Percentiles rank a stretch among this genome's conserved stretches.
phyloP scores from a whole-genome alignment of 345 rosid genomes.

The Eucalyptus shirleyi region DNA sequence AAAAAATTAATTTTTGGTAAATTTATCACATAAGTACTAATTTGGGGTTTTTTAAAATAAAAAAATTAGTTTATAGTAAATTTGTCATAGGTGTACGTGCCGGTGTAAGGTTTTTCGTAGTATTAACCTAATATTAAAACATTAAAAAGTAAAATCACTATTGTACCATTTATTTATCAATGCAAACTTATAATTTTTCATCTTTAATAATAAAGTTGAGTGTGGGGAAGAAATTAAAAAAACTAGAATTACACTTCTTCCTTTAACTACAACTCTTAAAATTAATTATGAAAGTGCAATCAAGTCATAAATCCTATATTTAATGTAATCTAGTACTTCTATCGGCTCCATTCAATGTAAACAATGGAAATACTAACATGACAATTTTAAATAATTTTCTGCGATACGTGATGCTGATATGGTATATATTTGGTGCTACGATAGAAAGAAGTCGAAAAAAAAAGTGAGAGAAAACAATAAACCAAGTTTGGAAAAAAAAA shows the following conservation, averaged over 20 bases:
- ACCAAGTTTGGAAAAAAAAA: background rate
- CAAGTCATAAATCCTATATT: background rate
- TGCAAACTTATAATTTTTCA: background rate
- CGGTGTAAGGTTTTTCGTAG: rapidly evolving
- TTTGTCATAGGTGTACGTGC: rapidly evolving
- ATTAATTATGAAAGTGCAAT: background rate
- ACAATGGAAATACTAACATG: background rate
- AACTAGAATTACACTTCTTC: background rate
- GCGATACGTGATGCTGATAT: background rate
- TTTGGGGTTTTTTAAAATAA: rapidly evolving
- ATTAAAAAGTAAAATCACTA: background rate
- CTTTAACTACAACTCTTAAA: background rate
- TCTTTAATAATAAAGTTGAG: background rate
- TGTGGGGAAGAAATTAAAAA: background rate
- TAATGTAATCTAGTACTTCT: rapidly evolving
- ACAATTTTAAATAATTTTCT: background rate
- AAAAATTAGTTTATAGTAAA: no score
- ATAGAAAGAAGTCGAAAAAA: background rate
- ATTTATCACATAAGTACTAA: rapidly evolving
- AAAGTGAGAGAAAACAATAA: background rate
- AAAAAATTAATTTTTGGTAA: no score
- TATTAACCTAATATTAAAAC: background rate
- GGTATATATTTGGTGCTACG: background rate
- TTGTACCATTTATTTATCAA: background rate
- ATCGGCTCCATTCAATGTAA: rapidly evolving